Percentiles rank a stretch among this genome's conserved stretches.
Conservation (phyloP, 2,329 filamentous ascomycete genomes). For the Fonsecaea nubica region DNA sequence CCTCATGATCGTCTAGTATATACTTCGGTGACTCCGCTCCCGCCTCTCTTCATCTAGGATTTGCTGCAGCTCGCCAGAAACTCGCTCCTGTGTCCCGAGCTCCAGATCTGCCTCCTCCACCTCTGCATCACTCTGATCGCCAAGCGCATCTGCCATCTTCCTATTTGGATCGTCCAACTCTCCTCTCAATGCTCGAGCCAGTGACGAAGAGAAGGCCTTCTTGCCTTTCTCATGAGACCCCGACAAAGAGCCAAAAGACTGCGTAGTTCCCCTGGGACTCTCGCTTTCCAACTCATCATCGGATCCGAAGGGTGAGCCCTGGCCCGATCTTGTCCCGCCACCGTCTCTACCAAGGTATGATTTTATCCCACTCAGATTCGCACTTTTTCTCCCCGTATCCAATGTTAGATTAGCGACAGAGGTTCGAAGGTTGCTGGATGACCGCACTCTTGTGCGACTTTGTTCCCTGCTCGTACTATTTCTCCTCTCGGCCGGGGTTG, state of each 20-base stretch:
- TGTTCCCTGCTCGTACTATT: conserved; percentile 21
- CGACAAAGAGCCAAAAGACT: not conserved
- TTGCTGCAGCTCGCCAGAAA: conserved; percentile 37
- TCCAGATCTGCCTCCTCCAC: conserved; percentile 39
- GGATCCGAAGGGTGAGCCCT: conserved; percentile 45
- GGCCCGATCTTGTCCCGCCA: conserved; percentile 55
- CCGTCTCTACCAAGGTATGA: conserved; percentile 51
- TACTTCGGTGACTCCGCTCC: conserved; percentile 33
- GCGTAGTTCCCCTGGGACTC: not conserved
- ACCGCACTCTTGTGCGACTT: conserved; percentile 21
- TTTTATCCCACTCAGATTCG: conserved; percentile 32
- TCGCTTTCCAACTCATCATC: conserved; percentile 27
- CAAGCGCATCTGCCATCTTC: conserved; percentile 39
- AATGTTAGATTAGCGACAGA: conserved; percentile 28
- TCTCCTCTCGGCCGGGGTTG: conserved; percentile 22
- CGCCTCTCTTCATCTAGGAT: conserved; percentile 39
- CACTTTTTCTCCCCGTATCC: conserved; percentile 24
- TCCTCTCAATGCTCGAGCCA: conserved; percentile 36
- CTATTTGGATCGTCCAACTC: conserved; percentile 37
- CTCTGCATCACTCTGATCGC: conserved; percentile 41
- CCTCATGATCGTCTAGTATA: conserved; percentile 20
- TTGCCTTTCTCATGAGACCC: conserved; percentile 13
- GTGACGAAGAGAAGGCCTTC: conserved; percentile 31
- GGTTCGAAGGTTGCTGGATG: conserved; percentile 32
- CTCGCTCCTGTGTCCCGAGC: conserved; percentile 35